Conservation (phyloP, 148 eudicot species). For the Persicaria tinctoria region DNA sequence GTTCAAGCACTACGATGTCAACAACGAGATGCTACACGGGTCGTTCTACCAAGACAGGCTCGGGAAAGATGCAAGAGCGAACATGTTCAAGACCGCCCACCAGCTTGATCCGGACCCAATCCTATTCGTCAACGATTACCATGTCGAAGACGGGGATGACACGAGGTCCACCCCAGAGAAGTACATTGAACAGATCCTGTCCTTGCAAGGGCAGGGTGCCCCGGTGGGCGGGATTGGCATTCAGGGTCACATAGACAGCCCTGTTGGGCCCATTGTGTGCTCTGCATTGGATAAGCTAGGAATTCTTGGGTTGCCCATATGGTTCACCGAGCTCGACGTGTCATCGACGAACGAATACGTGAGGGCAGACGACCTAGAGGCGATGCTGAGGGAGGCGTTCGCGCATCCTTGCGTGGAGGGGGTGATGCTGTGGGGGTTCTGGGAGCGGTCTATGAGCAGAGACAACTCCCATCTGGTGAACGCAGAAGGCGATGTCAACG, state of each 20-base stretch:
- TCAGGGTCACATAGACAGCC: constrained; percentile 89
- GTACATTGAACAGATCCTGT: constrained; percentile 70
- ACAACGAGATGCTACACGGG: constrained; percentile 95
- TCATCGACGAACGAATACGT: constrained; percentile 66
- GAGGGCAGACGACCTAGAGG: constrained; percentile 87
- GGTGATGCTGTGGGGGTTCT: constrained; percentile 84
- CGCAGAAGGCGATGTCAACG: constrained; percentile 87
- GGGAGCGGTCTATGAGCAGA: constrained; percentile 89
- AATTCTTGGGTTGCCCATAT: constrained; percentile 78
- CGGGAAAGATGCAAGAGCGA: constrained; percentile 62
- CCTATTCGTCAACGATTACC: constrained; percentile 88
- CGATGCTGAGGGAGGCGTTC: constrained; percentile 80
- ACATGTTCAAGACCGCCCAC: constrained; percentile 79
- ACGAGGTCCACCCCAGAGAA: constrained; percentile 63
- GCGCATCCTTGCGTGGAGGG: constrained; percentile 96
- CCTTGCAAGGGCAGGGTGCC: constrained; percentile 75
- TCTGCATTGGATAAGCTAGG: constrained; percentile 76
- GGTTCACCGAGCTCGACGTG: constrained; percentile 95
- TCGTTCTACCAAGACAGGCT: constrained; percentile 70
- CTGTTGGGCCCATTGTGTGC: constrained; percentile 72
- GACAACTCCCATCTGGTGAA: constrained; percentile 64
- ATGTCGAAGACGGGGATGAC: constrained; percentile 78
- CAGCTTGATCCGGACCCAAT: constrained; percentile 60
- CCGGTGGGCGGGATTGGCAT: constrained; percentile 89
- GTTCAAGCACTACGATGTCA: constrained; percentile 90